Conservation (phyloP, 2,329 filamentous ascomycete species). For the Chrysosporium queenslandicum region DNA sequence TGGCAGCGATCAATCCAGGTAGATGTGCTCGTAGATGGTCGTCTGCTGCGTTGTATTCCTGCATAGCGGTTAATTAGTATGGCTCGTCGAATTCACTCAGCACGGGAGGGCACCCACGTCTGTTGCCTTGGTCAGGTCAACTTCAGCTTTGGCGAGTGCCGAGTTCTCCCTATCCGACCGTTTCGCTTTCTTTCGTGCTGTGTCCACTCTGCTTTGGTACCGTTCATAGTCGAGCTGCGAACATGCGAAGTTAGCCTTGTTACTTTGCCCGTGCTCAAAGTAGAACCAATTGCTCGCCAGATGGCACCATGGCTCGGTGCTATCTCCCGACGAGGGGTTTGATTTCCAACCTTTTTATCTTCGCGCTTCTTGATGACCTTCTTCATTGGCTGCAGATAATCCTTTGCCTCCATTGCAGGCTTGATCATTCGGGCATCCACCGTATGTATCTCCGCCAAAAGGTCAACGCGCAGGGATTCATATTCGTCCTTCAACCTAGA, state of each 20-base stretch:
- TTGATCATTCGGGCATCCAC: slow-evolving; percentile 62
- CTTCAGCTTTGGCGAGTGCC: slow-evolving; percentile 59
- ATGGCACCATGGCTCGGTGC: neutral
- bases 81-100: neutral
- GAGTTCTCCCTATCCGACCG: slow-evolving; percentile 64
- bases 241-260: neutral
- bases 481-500: slow-evolving; percentile 57
- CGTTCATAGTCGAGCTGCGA: slow-evolving; percentile 64
- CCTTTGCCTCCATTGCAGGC: slow-evolving; percentile 59
- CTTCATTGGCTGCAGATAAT: slow-evolving; percentile 59
- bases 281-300: neutral
- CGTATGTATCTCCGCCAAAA: slow-evolving; percentile 58
- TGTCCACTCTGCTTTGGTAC: slow-evolving; percentile 60
- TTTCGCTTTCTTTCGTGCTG: slow-evolving; percentile 58
- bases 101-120: slow-evolving; percentile 41
- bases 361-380: slow-evolving; percentile 80
- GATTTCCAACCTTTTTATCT: slow-evolving; percentile 52
- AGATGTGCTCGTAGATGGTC: slow-evolving; percentile 61
- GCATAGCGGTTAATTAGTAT: slow-evolving; percentile 14
- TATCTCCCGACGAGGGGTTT: neutral
- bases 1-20: slow-evolving; percentile 59
- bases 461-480: slow-evolving; percentile 58
- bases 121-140: slow-evolving; percentile 55
- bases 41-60: slow-evolving; percentile 67
- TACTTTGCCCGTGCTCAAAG: neutral